Evolutionary conservation across 108 stramenopile species (phyloP).

Genomic region (Nitzschia palea): DNA sequence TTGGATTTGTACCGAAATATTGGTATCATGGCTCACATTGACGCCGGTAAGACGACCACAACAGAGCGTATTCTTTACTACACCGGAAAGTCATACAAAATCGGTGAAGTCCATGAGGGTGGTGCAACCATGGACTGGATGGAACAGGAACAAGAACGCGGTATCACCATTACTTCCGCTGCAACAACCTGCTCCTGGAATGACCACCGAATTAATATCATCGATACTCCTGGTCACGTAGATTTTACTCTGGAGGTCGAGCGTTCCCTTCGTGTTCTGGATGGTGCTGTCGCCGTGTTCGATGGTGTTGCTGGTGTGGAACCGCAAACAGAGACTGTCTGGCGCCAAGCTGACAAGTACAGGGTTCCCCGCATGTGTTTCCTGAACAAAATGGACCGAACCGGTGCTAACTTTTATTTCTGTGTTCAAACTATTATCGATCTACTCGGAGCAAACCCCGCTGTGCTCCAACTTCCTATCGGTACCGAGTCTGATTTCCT

Average conservation of each 20-base stretch:
- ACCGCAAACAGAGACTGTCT: constrained; percentile 99
- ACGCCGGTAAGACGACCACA: constrained; percentile 99
- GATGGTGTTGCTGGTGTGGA: constrained; percentile 99
- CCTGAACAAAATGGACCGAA: constrained; percentile 99
- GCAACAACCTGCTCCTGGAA: constrained; percentile 97
- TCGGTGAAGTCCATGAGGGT: constrained; percentile 99
- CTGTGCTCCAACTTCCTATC: constrained; percentile 95
- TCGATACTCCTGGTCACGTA: constrained; percentile 87
- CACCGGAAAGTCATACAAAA: constrained; percentile 96
- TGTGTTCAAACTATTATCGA: constrained; percentile 93
- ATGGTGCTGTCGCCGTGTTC: constrained; percentile 98
- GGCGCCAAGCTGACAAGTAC: constrained; percentile 98
- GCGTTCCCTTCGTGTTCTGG: constrained; percentile 96
- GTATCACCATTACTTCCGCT: constrained; percentile 99
- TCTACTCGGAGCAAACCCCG: constrained; percentile 91
- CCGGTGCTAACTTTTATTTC: constrained; percentile 96
- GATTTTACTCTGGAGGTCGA: constrained; percentile 87
- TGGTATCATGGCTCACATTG: constrained; percentile 99
- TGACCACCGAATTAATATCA: constrained; percentile 95
- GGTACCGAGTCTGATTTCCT: constrained; percentile 90
- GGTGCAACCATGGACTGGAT: constrained; percentile 99
- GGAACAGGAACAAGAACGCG: constrained; percentile 99
- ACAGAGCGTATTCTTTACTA: constrained; percentile 99
- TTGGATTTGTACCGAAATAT: constrained; percentile 95
- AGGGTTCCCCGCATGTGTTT: constrained; percentile 98